These are phyloP conservation scores for Lentinus polychrous DNA, from an alignment of 1,284 basidiomycete species.

Conservation along the genomic window DNA sequence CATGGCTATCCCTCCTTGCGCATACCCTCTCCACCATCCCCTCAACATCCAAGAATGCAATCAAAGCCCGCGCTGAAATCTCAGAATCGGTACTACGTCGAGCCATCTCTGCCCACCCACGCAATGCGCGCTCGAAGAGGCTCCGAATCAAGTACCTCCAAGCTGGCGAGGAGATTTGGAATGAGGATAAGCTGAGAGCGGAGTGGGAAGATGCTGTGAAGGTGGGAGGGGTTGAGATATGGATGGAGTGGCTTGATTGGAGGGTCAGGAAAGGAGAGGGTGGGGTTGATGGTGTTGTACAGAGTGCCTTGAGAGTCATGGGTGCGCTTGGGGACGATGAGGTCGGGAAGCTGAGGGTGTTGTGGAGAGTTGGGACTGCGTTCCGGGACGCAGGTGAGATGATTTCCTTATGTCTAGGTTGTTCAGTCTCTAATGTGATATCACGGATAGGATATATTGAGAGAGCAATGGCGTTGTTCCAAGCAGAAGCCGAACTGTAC, in stretches of 20 bases:
- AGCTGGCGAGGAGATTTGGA: constrained; percentile 69
- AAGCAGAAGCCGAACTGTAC: constrained; percentile 73
- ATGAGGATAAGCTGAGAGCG: constrained; percentile 38
- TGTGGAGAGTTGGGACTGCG: constrained; percentile 66
- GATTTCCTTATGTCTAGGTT: neutral
- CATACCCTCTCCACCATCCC: constrained; percentile 55
- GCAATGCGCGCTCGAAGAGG: constrained; percentile 39
- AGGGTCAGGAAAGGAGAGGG: constrained; percentile 39
- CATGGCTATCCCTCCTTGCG: constrained; percentile 64
- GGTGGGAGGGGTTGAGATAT: constrained; percentile 22
- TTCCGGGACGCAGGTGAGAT: constrained; percentile 71
- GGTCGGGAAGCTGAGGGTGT: constrained; percentile 49
- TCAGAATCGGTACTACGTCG: constrained; percentile 59
- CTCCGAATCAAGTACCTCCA: constrained; percentile 61
- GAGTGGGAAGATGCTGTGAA: constrained; percentile 72
- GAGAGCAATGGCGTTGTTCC: constrained; percentile 65
- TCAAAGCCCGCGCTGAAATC: constrained; percentile 61
- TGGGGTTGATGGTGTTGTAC: constrained; percentile 45
- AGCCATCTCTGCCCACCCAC: constrained; percentile 50
- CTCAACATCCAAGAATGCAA: constrained; percentile 54
- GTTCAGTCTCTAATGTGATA: neutral
- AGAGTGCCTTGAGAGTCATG: constrained; percentile 40
- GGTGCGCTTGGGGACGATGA: constrained; percentile 37
- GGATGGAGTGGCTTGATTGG: constrained; percentile 77
- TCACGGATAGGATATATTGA: constrained; percentile 35